Evolutionary conservation across 1,284 basidiomycete species (phyloP).

Genomic region (Tylopilus sp.): DNA sequence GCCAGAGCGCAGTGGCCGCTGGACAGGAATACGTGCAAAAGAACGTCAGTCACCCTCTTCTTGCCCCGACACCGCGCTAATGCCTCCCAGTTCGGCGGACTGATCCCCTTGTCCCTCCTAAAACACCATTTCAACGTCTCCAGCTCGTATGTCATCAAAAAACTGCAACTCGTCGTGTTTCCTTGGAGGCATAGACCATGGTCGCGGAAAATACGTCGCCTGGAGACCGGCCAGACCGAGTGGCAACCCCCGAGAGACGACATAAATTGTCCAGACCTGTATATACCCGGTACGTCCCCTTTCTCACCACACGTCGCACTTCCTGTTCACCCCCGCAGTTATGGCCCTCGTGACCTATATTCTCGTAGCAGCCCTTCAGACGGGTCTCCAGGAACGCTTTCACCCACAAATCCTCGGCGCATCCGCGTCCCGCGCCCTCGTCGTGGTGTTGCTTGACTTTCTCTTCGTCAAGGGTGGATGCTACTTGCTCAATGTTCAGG

Average conservation of each 20-base stretch:
- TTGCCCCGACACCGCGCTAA: not conserved
- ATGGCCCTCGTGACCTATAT: constrained; percentile 98
- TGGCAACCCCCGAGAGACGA: constrained; percentile 92
- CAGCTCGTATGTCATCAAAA: constrained; percentile 92
- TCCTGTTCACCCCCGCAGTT: constrained; percentile 43
- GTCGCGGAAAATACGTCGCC: constrained; percentile 61
- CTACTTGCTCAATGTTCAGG: constrained; percentile 85
- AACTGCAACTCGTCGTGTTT: constrained; percentile 88
- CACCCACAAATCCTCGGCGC: constrained; percentile 89
- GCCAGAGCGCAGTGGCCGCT: constrained; percentile 86
- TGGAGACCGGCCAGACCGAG: constrained; percentile 69
- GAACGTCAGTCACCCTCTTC: constrained; percentile 59
- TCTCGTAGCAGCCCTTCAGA: constrained; percentile 80
- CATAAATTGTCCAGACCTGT: constrained; percentile 93
- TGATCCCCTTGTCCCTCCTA: constrained; percentile 73
- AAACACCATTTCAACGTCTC: constrained; percentile 98
- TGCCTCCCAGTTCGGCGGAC: constrained; percentile 64
- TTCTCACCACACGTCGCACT: not conserved
- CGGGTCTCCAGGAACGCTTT: constrained; percentile 82
- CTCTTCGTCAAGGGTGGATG: constrained; percentile 86
- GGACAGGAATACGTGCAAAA: constrained; percentile 96
- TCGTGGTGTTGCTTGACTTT: constrained; percentile 83
- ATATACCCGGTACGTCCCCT: constrained; percentile 80
- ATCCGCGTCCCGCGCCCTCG: constrained; percentile 79
- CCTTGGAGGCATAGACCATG: constrained; percentile 92